phyloP scores from a whole-genome alignment of 1,284 basidiomycete species.

The Schizophyllum amplum region DNA sequence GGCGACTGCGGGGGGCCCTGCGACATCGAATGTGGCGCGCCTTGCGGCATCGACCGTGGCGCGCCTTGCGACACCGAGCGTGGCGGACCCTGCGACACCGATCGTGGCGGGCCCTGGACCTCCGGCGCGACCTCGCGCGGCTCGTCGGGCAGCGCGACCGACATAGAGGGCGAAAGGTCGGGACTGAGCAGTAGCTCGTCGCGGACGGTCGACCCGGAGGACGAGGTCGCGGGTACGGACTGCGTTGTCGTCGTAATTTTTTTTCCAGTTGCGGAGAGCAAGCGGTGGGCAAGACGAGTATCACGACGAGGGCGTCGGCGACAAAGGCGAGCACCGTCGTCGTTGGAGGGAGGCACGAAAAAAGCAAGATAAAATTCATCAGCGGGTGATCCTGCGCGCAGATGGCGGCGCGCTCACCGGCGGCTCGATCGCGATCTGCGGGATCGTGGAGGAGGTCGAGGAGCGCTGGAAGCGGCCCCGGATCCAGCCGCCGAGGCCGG shows the following conservation, averaged over 20 bases:
- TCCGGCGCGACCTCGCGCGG: no score
- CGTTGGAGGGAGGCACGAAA: neutral
- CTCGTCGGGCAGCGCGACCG: neutral
- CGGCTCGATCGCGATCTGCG: constrained; percentile 12
- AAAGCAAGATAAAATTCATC: neutral
- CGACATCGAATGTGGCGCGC: no score
- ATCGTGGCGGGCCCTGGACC: neutral
- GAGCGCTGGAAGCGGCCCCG: neutral
- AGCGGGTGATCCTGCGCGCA: neutral
- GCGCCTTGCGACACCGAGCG: neutral
- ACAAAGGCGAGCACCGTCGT: no score
- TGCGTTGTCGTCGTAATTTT: no score
- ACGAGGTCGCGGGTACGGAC: neutral
- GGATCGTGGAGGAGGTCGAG: constrained; percentile 5
- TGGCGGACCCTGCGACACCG: no score
- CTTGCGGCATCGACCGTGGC: no score
- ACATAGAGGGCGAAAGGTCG: neutral
- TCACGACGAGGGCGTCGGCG: no score
- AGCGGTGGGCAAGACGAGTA: no score
- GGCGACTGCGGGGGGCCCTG: no score
- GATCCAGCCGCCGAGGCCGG: neutral
- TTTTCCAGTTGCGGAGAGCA: no score
- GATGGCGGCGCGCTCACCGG: constrained; percentile 4
- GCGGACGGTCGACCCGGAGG: neutral
- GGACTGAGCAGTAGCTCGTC: neutral